These are phyloP conservation scores for Ceratobasidium sp. DNA, from an alignment of 1,284 basidiomycete genomes.

Conservation along the genomic window DNA sequence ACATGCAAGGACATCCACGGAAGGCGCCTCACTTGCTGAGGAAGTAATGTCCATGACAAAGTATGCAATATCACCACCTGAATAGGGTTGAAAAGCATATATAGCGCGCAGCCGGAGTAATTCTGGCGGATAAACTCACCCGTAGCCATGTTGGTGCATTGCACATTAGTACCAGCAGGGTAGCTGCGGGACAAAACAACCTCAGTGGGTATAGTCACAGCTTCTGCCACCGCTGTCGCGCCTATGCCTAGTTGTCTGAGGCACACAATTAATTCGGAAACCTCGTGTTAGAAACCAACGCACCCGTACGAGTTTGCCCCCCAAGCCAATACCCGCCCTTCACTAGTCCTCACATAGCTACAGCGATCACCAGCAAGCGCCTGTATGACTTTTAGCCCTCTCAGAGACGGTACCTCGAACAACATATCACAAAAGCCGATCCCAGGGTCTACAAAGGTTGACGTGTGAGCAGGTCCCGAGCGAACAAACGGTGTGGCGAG, in stretches of 20 bases:
- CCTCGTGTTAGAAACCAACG: conserved; percentile 46
- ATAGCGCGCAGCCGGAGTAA: background rate
- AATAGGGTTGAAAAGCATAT: conserved; percentile 40
- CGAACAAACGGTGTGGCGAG: conserved; percentile 48
- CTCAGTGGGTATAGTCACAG: conserved; percentile 85
- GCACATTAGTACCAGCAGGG: conserved; percentile 61
- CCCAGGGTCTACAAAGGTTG: conserved; percentile 44
- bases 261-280: conserved; percentile 8
- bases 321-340: conserved; percentile 85
- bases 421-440: conserved; percentile 76
- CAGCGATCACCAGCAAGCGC: conserved; percentile 76
- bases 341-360: conserved; percentile 71
- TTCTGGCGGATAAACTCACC: conserved; percentile 54
- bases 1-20: conserved; percentile 76
- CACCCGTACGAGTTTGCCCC: conserved; percentile 86
- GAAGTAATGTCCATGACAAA: conserved; percentile 67
- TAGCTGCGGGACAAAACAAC: conserved; percentile 72
- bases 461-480: conserved; percentile 36
- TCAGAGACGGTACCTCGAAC: conserved; percentile 81
- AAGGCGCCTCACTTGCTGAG: conserved; percentile 1
- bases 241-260: conserved; percentile 84
- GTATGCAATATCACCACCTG: conserved; percentile 78
- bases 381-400: conserved; percentile 68
- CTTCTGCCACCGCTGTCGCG: conserved; percentile 67
- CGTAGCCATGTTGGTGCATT: conserved; percentile 70